These are phyloP conservation scores for Cryptosporidium canis DNA, from an alignment of 169 alveolate genomes.

Conservation along the genomic window DNA sequence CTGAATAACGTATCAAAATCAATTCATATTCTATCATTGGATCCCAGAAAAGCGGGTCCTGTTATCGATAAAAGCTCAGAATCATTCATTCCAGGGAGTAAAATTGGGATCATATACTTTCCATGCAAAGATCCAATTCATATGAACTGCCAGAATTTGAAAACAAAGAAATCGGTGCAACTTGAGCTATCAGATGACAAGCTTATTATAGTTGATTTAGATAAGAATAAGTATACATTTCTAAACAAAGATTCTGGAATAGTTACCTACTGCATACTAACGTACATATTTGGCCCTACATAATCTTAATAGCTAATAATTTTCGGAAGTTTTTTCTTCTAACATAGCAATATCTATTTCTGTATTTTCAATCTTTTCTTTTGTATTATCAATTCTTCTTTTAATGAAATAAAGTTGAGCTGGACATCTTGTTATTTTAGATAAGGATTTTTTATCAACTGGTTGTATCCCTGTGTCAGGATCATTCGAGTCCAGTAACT, in stretches of 20 bases:
- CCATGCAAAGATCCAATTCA: background rate
- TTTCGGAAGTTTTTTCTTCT: conserved; percentile 48
- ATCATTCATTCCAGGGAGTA: conserved; percentile 45
- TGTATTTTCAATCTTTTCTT: conserved; percentile 61
- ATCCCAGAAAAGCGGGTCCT: background rate
- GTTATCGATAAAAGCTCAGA: conserved; percentile 10
- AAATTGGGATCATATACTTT: conserved; percentile 32
- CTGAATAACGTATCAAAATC: conserved; percentile 6
- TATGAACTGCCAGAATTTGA: conserved; percentile 7
- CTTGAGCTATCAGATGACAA: conserved; percentile 42
- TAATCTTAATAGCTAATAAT: conserved; percentile 8
- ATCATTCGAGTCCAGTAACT: background rate
- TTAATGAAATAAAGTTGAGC: conserved; percentile 56
- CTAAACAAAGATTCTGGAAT: background rate
- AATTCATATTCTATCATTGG: conserved; percentile 8
- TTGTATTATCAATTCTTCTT: conserved; percentile 41
- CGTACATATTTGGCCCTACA: conserved; percentile 57
- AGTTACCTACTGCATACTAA: conserved; percentile 59
- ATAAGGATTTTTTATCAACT: background rate
- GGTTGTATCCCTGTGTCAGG: background rate
- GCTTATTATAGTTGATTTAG: conserved; percentile 10
- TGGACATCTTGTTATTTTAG: conserved; percentile 3
- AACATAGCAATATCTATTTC: conserved; percentile 48
- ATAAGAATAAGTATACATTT: conserved; percentile 39
- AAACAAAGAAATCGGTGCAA: conserved; percentile 17